Base-by-base conservation (phyloP, 2,329 filamentous ascomycete genomes). In the Nothopassalora personata region DNA sequence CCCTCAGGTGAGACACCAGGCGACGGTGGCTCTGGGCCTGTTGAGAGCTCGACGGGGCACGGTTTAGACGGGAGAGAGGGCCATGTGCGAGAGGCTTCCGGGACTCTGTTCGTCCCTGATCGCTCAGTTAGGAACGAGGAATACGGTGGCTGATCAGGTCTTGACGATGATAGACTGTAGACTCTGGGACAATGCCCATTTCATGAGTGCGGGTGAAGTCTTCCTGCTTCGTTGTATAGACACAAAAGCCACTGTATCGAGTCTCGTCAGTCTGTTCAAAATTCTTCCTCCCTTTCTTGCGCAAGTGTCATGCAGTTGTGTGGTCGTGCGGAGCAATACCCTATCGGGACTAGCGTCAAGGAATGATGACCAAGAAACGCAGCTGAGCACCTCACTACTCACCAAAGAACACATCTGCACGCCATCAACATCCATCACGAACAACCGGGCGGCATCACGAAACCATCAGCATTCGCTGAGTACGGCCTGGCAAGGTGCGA, bases 401-500 rank as follows among this genome's bases (percentile, higher is more conserved):
- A 36, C 34, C 15, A 4, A 50, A 19, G 28, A 11, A 47, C 15
- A 8, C 11, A 46, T 52, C 45, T 50, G 53, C 39, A 33, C 30
- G 50, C 49, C 60, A 62, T 60, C 60, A 53, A 59, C 60, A 57
- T 48, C 53, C 30, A n/a, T 8, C 31, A 57, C 28, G 39, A 27
- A 51, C 45, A 11, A 4, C 11, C 50, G 34, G 50, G 57, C 57
- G 51, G 34, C 53, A 59, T 59, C 57, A 45, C 55, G 39, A 59
- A 36, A 62, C 39, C 45, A 31, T 34, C 33, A 5, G 27, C 48
- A 45, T 27, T 23, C 19, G 43, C 28, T 34, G 49, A 34, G 13
- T 1, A 52, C 15, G 13, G 18, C 34, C 30, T 34, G 11, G 10
- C 27, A 51, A 34, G 49, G 34, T 51, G 49, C 27, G 10, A 15